A percentile compares a stretch with the other conserved stretches of the same genome.
Evolutionary conservation across 371 early-diverging fungal species (phyloP).

Genomic region (Actinomortierella wolfii): DNA sequence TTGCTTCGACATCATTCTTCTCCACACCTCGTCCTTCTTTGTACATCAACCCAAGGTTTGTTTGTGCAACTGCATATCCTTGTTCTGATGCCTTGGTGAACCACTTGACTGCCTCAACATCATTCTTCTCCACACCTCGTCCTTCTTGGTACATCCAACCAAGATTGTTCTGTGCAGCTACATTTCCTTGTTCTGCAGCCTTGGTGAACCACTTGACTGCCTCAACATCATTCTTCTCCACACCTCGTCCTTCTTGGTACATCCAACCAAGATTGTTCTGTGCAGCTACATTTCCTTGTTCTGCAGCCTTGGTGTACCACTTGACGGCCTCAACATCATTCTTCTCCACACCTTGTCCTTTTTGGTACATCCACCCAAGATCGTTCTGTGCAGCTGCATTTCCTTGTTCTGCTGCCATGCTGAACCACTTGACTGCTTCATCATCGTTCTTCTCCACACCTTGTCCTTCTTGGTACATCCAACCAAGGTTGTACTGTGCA

Average conservation of each 20-base stretch:
- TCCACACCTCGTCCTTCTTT: conserved; percentile 80
- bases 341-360: conserved; percentile 72
- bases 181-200: conserved; percentile 80
- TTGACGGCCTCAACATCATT: conserved; percentile 49
- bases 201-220: conserved; percentile 82
- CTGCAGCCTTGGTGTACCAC: conserved; percentile 77
- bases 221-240: conserved; percentile 55
- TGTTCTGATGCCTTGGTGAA: conserved; percentile 63
- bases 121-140: conserved; percentile 69
- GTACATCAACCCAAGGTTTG: conserved; percentile 74
- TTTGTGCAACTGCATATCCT: conserved; percentile 83
- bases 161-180: conserved; percentile 74
- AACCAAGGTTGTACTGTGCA: conserved; percentile 80
- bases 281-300: conserved; percentile 40
- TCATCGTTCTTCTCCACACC: conserved; percentile 60
- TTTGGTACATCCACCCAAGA: conserved; percentile 83
- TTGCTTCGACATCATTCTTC: conserved; percentile 59
- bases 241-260: conserved; percentile 86
- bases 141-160: conserved; percentile 87
- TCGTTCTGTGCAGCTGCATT: conserved; percentile 59
- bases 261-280: conserved; percentile 84
- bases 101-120: conserved; percentile 71
- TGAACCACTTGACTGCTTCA: conserved; percentile 70
- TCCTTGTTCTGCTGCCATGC: conserved; percentile 67
- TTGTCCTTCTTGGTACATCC: conserved; percentile 82